These are phyloP conservation scores for Aspergillus mulundensis DNA, from an alignment of 495 filamentous ascomycete species.

Conservation along the genomic window DNA sequence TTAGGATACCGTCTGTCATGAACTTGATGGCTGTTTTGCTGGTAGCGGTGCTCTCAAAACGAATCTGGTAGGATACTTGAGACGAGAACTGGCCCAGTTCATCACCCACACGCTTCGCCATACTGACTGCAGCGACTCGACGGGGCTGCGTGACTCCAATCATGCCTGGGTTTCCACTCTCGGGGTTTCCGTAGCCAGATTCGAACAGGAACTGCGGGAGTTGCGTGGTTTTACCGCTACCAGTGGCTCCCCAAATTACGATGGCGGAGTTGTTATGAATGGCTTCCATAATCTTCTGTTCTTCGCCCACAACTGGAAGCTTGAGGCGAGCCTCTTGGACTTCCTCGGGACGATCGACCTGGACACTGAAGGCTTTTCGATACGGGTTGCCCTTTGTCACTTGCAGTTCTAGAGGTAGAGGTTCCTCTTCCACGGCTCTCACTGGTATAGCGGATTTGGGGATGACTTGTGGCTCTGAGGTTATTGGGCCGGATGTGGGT, in stretches of 20 bases:
- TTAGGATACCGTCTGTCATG: constrained; percentile 96
- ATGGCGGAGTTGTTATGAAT: constrained; percentile 83
- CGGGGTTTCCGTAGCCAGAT: constrained; percentile 78
- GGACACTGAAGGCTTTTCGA: constrained; percentile 72
- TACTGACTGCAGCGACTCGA: constrained; percentile 88
- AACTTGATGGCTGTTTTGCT: constrained; percentile 92
- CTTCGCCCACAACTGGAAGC: constrained; percentile 87
- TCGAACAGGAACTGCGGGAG: constrained; percentile 95
- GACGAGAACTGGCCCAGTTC: constrained; percentile 69
- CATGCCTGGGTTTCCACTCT: constrained; percentile 78
- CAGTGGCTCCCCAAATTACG: constrained; percentile 93
- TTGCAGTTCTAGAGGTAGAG: constrained; percentile 69
- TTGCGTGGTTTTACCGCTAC: constrained; percentile 96
- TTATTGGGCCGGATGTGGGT: constrained; percentile 39
- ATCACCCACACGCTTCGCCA: constrained; percentile 85
- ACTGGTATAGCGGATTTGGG: constrained; percentile 25
- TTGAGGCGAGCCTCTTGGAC: constrained; percentile 76
- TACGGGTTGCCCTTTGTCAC: constrained; percentile 54
- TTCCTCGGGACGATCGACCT: constrained; percentile 63
- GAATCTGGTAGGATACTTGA: constrained; percentile 88
- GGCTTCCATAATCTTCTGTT: constrained; percentile 98
- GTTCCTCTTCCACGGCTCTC: constrained; percentile 61
- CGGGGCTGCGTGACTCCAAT: constrained; percentile 94
- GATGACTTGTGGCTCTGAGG: constrained; percentile 27
- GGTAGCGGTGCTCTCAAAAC: constrained; percentile 83